Base-by-base conservation (phyloP, 805 yeast genomes). In the Jamesozyma jinghongensis region DNA sequence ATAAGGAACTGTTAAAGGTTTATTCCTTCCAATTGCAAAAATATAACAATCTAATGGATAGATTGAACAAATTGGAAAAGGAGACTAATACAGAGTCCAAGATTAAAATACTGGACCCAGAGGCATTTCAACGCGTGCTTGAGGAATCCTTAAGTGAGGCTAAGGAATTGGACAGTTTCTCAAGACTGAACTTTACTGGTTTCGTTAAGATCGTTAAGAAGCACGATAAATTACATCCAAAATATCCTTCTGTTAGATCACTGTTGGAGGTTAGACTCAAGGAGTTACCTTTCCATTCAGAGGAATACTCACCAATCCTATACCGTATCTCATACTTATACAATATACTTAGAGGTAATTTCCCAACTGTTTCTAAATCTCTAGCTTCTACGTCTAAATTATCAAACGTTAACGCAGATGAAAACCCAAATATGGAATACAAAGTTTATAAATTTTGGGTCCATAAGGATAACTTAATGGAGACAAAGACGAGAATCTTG, bases 401-500 rank as follows among this genome's bases (percentile, higher is more conserved):
- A 19, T 58, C 65, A 19, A 53, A 54, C 30, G 56, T 56, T 14
- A 50, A 49, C 14, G 49, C 52, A 29, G 67, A 68, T 41, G 56
- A 56, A 36, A 43, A 38, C n/a, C 43, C 46, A 7, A 60, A 60
- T 29, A 47, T 54, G 28, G 65, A 63, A 37, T 58, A 78, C 53
- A 68, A 80, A 69, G 79, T 85, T 13, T 79, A 81, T 63, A 86
- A 85, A 65, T 90, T 90, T 63, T 90, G 98, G 98, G 74, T 92
- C 34, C 97, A 90, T 61, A 88, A 90, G n/a, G 98, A 92, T 52
- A 84, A 86, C 59, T 61, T 92, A 59, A 88, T 90, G 96, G 97
- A 90, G 66, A 95, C 88, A 41, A 90, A 90, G 67, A 86, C 97
- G n/a, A 79, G 87, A 44, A 85, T 90, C 49, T 74, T 90, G 58